Conservation (phyloP, 2,329 filamentous ascomycete species). For the Drechslerella stenobrocha region DNA sequence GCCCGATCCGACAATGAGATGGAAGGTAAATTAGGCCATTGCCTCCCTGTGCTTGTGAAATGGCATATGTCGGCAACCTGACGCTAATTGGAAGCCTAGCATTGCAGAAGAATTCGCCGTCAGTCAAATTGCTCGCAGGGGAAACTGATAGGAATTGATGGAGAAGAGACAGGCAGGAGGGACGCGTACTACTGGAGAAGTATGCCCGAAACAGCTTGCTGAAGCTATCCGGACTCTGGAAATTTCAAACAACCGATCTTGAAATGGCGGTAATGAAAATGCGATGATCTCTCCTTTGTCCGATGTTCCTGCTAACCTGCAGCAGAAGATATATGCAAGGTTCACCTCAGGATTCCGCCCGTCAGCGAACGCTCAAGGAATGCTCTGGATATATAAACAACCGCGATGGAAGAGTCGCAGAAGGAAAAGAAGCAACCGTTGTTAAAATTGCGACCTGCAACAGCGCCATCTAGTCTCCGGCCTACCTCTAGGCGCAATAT, state of each 20-base stretch:
- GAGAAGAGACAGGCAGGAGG: too few species aligned
- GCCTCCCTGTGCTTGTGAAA: slow-evolving; percentile 2
- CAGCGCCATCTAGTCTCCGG: not conserved
- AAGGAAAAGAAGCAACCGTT: slow-evolving; percentile 1
- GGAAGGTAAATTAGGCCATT: not conserved
- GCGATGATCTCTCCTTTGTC: not conserved
- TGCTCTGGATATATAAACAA: not conserved
- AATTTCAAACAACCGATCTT: not conserved
- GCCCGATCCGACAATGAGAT: not conserved
- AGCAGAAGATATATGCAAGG: not conserved
- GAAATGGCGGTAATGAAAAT: slow-evolving; percentile 1
- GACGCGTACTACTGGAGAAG: too few species aligned
- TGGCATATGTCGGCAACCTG: not conserved
- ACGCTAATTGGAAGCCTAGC: not conserved
- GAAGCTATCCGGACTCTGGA: not conserved
- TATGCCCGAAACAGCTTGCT: too few species aligned
- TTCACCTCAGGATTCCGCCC: not conserved
- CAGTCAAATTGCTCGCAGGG: too few species aligned
- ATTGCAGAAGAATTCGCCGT: too few species aligned
- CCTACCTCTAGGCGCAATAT: not conserved
- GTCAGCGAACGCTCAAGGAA: not conserved
- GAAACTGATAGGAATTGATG: not conserved
- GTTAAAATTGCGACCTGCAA: not conserved
- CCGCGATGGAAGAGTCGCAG: not conserved
- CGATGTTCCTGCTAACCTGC: not conserved